phyloP scores from a whole-genome alignment of 768 basidiomycete genomes.

The Roridomyces roridus region DNA sequence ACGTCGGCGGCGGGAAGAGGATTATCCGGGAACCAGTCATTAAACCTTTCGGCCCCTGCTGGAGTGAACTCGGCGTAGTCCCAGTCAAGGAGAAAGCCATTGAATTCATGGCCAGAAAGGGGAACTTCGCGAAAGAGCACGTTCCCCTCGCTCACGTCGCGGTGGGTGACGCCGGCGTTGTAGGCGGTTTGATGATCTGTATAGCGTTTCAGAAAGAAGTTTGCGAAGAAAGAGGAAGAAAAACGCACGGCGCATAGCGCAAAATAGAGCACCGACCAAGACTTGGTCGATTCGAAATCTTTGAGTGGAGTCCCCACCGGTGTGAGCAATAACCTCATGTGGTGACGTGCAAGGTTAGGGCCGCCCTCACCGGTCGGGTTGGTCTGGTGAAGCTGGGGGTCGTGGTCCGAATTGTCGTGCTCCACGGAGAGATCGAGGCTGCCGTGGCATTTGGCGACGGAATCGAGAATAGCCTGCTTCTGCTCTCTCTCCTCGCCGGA shows the following conservation, averaged over 20 bases:
- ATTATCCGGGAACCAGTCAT: background rate
- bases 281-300: background rate
- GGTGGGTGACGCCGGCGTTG: conserved; percentile 5
- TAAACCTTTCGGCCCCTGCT: background rate
- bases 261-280: background rate
- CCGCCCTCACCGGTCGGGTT: background rate
- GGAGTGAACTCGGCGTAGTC: conserved; percentile 11
- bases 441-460: conserved; percentile 3
- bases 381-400: background rate
- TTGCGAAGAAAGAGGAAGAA: background rate
- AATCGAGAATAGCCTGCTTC: no score
- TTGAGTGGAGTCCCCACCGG: conserved; percentile 3
- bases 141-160: conserved; percentile 12
- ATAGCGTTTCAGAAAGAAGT: background rate
- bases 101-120: background rate
- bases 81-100: conserved; percentile 7
- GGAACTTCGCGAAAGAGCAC: conserved; percentile 3
- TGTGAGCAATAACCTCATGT: conserved; percentile 4
- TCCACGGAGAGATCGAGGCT: conserved; percentile 3
- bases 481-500: no score
- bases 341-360: background rate
- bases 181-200: conserved; percentile 3
- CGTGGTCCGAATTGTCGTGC: background rate
- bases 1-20: background rate
- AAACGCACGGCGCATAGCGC: background rate